Conservation (phyloP, 1,139 yeast genomes). For the Pneumocystis jirovecii region DNA sequence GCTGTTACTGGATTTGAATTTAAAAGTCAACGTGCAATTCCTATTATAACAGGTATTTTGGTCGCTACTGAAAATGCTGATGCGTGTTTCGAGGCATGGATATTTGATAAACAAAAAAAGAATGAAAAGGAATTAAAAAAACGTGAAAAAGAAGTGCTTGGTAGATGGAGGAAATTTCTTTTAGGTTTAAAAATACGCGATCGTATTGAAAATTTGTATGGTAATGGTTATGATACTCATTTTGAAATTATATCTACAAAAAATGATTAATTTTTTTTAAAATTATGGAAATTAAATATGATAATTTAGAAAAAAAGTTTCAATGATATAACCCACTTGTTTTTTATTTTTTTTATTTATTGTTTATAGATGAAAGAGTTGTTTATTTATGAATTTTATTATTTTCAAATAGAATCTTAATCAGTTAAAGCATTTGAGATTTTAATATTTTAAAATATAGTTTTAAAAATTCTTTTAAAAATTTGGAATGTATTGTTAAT, state of each 20-base stretch:
- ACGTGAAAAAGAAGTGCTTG: conserved; percentile 40
- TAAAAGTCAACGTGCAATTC: conserved; percentile 35
- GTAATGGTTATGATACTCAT: conserved; percentile 18
- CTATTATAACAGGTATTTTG: conserved; percentile 63
- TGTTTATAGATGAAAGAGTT: neutral
- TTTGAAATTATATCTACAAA: neutral
- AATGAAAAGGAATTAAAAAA: conserved; percentile 31
- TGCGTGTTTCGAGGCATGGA: conserved; percentile 40
- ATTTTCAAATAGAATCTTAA: no score
- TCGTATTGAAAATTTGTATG: conserved; percentile 26
- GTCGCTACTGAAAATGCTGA: conserved; percentile 51
- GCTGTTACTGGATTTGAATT: conserved; percentile 84
- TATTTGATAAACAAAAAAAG: conserved; percentile 39
- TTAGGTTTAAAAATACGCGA: conserved; percentile 55
- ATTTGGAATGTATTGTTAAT: no score
- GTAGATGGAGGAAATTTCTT: conserved; percentile 59
- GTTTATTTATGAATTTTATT: neutral
- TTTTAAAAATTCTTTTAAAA: no score
- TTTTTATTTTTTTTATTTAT: neutral
- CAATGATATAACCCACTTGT: neutral
- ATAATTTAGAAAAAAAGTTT: neutral
- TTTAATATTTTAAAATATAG: no score
- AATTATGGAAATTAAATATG: neutral
- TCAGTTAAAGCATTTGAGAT: neutral
- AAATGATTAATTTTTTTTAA: neutral